Evolutionary conservation across 768 basidiomycete genomes (phyloP).

Genomic region (Tulasnella sp.): DNA sequence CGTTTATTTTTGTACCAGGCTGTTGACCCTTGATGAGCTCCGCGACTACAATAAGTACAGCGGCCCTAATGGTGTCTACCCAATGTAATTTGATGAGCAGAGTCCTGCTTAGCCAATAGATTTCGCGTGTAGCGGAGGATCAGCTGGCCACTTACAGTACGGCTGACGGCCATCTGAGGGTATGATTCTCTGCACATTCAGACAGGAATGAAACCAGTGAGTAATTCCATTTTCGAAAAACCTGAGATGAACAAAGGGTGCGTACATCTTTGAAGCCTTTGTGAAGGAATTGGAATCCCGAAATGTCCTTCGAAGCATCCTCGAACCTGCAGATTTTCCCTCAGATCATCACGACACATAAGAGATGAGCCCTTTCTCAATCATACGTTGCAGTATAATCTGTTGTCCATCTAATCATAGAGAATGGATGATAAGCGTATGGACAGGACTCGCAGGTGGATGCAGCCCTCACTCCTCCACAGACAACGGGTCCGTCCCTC

Average conservation of each 20-base stretch:
- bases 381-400: slow-evolving; percentile 7
- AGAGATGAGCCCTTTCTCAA: not conserved
- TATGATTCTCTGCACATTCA: not conserved
- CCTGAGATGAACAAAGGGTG: not conserved
- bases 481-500: slow-evolving; percentile 15
- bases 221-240: not conserved
- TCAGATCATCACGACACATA: not conserved
- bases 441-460: no score
- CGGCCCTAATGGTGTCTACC: slow-evolving; percentile 15
- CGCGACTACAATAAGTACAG: slow-evolving; percentile 10
- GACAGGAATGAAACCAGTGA: not conserved
- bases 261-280: slow-evolving; percentile 18
- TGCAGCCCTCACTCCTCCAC: no score
- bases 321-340: not conserved
- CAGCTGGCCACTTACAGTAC: not conserved
- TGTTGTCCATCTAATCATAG: no score
- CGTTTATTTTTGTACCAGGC: slow-evolving; percentile 5
- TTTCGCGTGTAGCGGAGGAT: not conserved
- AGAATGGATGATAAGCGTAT: no score
- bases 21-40: slow-evolving; percentile 11
- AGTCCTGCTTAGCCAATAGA: not conserved
- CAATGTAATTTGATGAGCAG: no score
- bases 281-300: slow-evolving; percentile 5
- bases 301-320: not conserved
- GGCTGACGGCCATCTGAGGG: not conserved